Evolutionary conservation across 768 basidiomycete species (phyloP).

Genomic region (Tulasnella sp.): DNA sequence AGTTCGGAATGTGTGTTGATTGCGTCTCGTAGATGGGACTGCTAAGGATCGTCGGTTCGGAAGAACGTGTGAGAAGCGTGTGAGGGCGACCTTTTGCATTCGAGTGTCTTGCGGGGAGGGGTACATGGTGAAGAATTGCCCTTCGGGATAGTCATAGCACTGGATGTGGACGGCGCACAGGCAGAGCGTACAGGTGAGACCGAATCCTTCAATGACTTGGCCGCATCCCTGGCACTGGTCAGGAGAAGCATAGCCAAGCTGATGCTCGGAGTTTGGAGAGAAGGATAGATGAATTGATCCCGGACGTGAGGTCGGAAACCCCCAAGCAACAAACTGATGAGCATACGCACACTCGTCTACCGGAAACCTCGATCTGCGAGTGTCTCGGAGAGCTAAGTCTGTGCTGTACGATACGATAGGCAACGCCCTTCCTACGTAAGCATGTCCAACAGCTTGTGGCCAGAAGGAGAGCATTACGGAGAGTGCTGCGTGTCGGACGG

Average conservation of each 20-base stretch:
- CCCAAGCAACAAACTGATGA: conserved; percentile 66
- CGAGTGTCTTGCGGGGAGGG: conserved; percentile 32
- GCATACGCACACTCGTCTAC: conserved; percentile 30
- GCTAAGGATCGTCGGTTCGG: conserved; percentile 23
- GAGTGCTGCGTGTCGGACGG: conserved; percentile 44
- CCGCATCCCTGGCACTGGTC: conserved; percentile 43
- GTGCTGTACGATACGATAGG: conserved; percentile 28
- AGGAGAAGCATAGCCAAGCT: conserved; percentile 26
- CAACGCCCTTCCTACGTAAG: conserved; percentile 43
- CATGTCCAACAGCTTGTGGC: conserved; percentile 60
- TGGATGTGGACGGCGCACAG: conserved; percentile 60
- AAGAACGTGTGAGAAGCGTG: conserved; percentile 45
- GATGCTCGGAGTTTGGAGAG: conserved; percentile 22
- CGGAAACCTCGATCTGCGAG: conserved; percentile 6
- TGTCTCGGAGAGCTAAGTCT: conserved; percentile 13
- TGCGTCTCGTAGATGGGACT: conserved; percentile 19
- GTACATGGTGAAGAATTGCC: conserved; percentile 48
- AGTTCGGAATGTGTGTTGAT: conserved; percentile 41
- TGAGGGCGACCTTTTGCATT: conserved; percentile 47
- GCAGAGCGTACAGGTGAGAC: conserved; percentile 60
- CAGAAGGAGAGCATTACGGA: conserved; percentile 48
- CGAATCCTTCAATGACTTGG: conserved; percentile 49
- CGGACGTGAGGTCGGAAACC: conserved; percentile 28
- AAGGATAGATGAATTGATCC: conserved; percentile 8
- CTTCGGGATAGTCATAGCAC: conserved; percentile 64